Conservation (phyloP, 768 basidiomycete species). For the Panaeolus cyanescens region DNA sequence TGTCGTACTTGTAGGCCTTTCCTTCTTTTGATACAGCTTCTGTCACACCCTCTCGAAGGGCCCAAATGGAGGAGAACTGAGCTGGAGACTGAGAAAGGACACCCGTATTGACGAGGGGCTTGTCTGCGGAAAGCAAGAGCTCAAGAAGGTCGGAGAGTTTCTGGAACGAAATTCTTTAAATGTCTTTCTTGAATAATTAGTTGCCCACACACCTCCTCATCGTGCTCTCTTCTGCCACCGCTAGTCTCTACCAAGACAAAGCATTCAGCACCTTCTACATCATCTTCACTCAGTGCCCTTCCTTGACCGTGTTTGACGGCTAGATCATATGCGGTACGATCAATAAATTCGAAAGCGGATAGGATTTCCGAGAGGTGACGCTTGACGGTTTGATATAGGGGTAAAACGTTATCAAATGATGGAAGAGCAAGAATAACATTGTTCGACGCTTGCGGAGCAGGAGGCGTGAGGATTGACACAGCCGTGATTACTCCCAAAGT, state of each 20-base stretch:
- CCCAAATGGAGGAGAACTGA: slow-evolving; percentile 91
- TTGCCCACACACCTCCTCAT: slow-evolving; percentile 71
- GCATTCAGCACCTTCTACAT: slow-evolving; percentile 77
- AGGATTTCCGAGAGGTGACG: slow-evolving; percentile 89
- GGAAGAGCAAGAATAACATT: slow-evolving; percentile 92
- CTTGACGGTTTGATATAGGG: slow-evolving; percentile 81
- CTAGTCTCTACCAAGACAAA: slow-evolving; percentile 96
- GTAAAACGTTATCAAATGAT: slow-evolving; percentile 83
- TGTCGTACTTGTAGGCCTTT: slow-evolving; percentile 95
- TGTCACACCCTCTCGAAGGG: slow-evolving; percentile 86
- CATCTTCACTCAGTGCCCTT: slow-evolving; percentile 70
- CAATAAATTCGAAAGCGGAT: slow-evolving; percentile 96
- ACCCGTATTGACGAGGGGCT: slow-evolving; percentile 83
- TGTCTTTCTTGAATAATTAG: not conserved
- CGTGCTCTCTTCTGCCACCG: slow-evolving; percentile 90
- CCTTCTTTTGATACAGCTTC: slow-evolving; percentile 94
- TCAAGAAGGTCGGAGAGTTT: slow-evolving; percentile 85
- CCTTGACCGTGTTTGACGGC: slow-evolving; percentile 85
- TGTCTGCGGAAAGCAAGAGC: slow-evolving; percentile 69
- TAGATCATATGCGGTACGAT: slow-evolving; percentile 81
- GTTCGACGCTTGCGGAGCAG: slow-evolving; percentile 80
- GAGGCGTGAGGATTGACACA: slow-evolving; percentile 90
- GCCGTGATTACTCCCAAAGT: slow-evolving; percentile 95
- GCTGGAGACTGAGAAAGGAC: slow-evolving; percentile 89
- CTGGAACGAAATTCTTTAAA: slow-evolving; percentile 39